A percentile compares a stretch with the other conserved stretches of the same genome.
Conservation (phyloP, 345 rosid genomes). For the Camelina laxa region DNA sequence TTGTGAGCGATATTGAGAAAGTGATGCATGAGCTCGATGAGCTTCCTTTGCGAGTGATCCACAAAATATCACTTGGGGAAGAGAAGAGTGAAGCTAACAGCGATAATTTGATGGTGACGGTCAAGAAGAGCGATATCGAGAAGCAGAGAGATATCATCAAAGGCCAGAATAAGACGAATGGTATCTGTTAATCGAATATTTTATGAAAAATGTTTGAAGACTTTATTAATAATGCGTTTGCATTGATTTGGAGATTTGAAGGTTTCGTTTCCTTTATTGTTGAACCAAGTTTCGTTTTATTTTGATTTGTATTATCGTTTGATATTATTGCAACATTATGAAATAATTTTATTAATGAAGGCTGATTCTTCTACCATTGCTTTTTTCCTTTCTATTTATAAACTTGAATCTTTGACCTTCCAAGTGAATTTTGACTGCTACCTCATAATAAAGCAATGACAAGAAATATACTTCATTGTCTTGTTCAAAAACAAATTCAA, state of each 20-base stretch:
- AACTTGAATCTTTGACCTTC: too few relatives aligned
- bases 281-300: conserved; percentile 22
- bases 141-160: conserved; percentile 59
- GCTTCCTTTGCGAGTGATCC: conserved; percentile 57
- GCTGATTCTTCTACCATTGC: too few relatives aligned
- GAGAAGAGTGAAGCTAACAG: conserved; percentile 37
- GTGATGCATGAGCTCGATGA: conserved; percentile 77
- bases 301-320: conserved; percentile 25
- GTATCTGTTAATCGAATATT: conserved; percentile 44
- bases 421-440: too few relatives aligned
- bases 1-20: conserved; percentile 70
- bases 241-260: conserved; percentile 30
- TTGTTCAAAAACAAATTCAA: too few relatives aligned
- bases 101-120: conserved; percentile 39
- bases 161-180: conserved; percentile 41
- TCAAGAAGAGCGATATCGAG: conserved; percentile 60
- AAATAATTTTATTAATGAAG: not conserved
- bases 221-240: conserved; percentile 35
- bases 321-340: conserved; percentile 14
- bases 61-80: conserved; percentile 46
- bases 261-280: not conserved
- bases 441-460: too few relatives aligned
- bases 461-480: too few relatives aligned
- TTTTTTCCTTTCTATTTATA: too few relatives aligned
- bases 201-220: not conserved